Evolutionary conservation across 495 filamentous ascomycete species (phyloP), one percentile per base, ranked within the genome.

Genomic region (Podospora pseudoanserina): DNA sequence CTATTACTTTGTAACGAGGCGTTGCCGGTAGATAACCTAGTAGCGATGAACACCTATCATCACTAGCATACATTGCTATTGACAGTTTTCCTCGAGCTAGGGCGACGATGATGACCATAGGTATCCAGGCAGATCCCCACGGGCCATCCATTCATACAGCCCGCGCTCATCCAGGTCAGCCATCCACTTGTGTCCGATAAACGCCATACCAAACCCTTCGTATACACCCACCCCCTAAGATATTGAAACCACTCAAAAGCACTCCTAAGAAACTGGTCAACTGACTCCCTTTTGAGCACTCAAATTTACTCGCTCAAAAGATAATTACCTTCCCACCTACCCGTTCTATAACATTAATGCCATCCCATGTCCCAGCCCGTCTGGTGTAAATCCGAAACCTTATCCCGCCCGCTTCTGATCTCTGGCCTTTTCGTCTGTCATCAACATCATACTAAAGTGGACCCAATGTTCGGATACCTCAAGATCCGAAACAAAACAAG

Each of bases 331-430:
- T 58, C 55, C 13, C 55, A 58, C 23, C 19, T 26, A 19, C 23
- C 23, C 55, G 55, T 58, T 58, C 55, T 26, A 58, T 6, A 49
- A 20, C 68, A 68, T 75, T 67, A 71, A 67, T 71, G 19, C 23
- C 55, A 26, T 58, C 4, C 9, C 28, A 26, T 67, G 65, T 64
- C 60, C 69, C 67, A 69, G 67, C 68, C 70, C 63, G 69, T 9
- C 32, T 64, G 69, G 69, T 64, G 67, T 75, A 71, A 71, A 73
- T 69, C 69, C 71, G 73, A 75, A 65, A 55, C 69, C 68, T 64
- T 63, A 63, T 70, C 63, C 69, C 68, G 65, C 67, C 65, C 63
- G 20, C 20, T 23, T 23, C 20, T 23, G 20, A 23, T 23, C 20
- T 23, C 0, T 23, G 20, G 20, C 20, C 20, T 23, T 23, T 23